A percentile compares a stretch with the other conserved stretches of the same genome.
These are phyloP conservation scores for Ambrosiella xylebori DNA, from an alignment of 2,329 filamentous ascomycete genomes.

Conservation along the genomic window DNA sequence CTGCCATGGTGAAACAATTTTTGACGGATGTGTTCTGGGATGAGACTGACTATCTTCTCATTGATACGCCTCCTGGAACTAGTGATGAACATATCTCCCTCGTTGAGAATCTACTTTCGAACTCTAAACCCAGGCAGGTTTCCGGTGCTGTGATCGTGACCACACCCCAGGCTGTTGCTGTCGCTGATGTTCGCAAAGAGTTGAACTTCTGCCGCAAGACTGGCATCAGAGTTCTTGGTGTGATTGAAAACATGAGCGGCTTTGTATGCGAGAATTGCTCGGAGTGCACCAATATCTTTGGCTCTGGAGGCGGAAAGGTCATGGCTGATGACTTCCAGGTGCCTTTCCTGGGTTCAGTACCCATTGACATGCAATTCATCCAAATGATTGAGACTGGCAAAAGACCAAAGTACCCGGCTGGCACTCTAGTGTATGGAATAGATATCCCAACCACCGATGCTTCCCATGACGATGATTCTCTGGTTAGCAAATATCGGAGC, in stretches of 20 bases:
- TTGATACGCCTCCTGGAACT: slow-evolving; percentile 91
- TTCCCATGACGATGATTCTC: slow-evolving; percentile 17
- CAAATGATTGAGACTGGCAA: slow-evolving; percentile 61
- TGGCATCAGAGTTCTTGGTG: slow-evolving; percentile 60
- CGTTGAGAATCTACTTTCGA: slow-evolving; percentile 62
- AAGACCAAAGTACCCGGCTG: slow-evolving; percentile 49
- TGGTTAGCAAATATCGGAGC: slow-evolving; percentile 55
- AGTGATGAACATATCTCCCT: slow-evolving; percentile 95
- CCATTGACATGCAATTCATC: slow-evolving; percentile 86
- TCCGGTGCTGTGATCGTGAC: slow-evolving; percentile 87
- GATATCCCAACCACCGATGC: slow-evolving; percentile 25
- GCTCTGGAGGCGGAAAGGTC: slow-evolving; percentile 69
- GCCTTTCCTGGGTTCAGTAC: slow-evolving; percentile 68
- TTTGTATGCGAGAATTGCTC: slow-evolving; percentile 67
- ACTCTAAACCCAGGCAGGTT: slow-evolving; percentile 48
- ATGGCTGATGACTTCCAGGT: slow-evolving; percentile 82
- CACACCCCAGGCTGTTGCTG: slow-evolving; percentile 85
- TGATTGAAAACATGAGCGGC: slow-evolving; percentile 93
- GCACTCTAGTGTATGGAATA: slow-evolving; percentile 43
- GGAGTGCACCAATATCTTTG: slow-evolving; percentile 88
- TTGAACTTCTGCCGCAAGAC: slow-evolving; percentile 86
- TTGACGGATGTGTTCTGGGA: slow-evolving; percentile 81
- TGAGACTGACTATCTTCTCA: slow-evolving; percentile 74
- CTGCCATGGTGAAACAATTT: slow-evolving; percentile 96
- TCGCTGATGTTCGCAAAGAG: slow-evolving; percentile 86